Base-by-base conservation (phyloP, 768 basidiomycete genomes). In the Sporobolomyces roseus region DNA sequence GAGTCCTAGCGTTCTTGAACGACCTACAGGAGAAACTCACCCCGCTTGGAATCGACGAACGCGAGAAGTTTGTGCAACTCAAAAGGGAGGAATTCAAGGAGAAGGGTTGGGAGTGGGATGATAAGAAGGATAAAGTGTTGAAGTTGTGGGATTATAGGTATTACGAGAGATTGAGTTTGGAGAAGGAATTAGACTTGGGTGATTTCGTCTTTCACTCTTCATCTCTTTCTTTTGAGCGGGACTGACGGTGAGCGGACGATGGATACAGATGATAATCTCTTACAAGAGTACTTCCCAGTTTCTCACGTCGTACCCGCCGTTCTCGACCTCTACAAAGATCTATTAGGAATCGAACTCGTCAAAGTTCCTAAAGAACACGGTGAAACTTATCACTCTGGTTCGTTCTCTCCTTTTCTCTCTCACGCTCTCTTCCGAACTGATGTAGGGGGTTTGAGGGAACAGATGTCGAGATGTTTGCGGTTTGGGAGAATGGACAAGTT, bases 61-160 rank as follows among this genome's bases (percentile, higher is more conserved):
- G 83, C 7, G 82, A 84, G 25, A 83, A 80, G 16, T 84, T 93
- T 23, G 82, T 91, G 16, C 84, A 81, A 0, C 80, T 92, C 72
- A 93, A 93, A 80, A 83, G 85, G 76, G 85, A 86, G 75, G 90
- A 91, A 65, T 85, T 88, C 68, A 79, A 83, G 64, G 81, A 83
- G 71, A 81, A 80, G 27, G 85, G 84, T 1, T 75, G 85, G 46
- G 85, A 84, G 0, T 87, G 86, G 70, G 88, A 91, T 67, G 84
- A 60, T 3, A 29, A 33, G 7, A n/a, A 4, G 17, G 68, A 69
- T 19, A 46, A 85, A 66, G 79, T 87, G 74, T 86, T 93, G 76
- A 87, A 87, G 75, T 80, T 90, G 61, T 92, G 90, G 89, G 91
- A 92, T 75, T 92, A 90, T 77, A 83, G 88, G 73, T 87, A 86